Base-by-base conservation (phyloP, 352 stramenopile species). In the Peronospora farinosa region DNA sequence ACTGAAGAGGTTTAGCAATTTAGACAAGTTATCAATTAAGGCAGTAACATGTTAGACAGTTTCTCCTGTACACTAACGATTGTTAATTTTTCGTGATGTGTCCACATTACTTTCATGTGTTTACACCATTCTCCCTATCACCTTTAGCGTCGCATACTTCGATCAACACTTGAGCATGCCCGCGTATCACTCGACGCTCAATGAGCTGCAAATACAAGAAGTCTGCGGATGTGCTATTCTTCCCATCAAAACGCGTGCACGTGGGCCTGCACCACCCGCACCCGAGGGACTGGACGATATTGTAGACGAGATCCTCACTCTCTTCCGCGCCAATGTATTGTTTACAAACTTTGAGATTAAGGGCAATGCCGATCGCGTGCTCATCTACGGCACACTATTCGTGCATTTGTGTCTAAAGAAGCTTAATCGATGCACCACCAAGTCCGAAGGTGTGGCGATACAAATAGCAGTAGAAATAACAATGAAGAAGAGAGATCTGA, bases 271-370 rank as follows among this genome's bases (percentile, higher is more conserved):
- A n/a, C 84, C 82, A 13, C 74, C 72, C 10, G 77, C 80, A 8
- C 79, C 83, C 9, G 77, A 89, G 44, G 78, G 62, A 19, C 63
- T 90, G 40, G 76, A 95, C 38, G 92, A 97, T 70, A 93, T 97
- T 45, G 82, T 96, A 38, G 91, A 97, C 68, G 92, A 97, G 69
- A 86, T 92, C 33, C 76, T 97, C 51, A 77, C 86, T 60, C 86
- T 94, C 59, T 97, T 96, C 66, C 83, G 92, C 32, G 88, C 86
- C 5, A 97, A 97, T 69, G 84, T 97, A 33, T 66, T 97, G 17
- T 97, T 97, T 62, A 92, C 86, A 32, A 96, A 96, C 69, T 97
- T 92, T 57, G 85, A 95, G 62, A 87, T 97, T 58, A 88, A 96
- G 50, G 88, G 88, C 36, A 74, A 73, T 46, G 84, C 86, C 35